phyloP scores from a whole-genome alignment of 2,329 filamentous ascomycete species.

The Exophiala oligosperma region DNA sequence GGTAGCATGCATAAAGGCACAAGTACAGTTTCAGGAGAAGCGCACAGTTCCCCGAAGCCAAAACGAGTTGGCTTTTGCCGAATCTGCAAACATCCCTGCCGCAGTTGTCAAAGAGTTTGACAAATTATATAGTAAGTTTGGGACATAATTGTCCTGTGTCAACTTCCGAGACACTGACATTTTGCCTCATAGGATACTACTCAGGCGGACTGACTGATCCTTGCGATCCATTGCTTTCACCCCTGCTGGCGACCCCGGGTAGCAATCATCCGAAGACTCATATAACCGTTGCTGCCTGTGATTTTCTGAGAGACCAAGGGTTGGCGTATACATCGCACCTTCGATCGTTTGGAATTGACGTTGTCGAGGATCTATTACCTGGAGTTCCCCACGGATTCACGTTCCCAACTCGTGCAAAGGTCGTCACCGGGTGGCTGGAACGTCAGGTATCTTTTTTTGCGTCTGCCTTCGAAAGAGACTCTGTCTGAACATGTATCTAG shows the following conservation, averaged over 20 bases:
- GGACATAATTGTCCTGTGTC: constrained; percentile 1
- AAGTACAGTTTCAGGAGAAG: too few relatives aligned
- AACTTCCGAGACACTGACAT: neutral
- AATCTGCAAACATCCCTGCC: neutral
- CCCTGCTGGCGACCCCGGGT: neutral
- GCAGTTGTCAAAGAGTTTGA: constrained; percentile 1
- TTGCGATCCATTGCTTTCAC: constrained; percentile 7
- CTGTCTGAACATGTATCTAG: too few relatives aligned
- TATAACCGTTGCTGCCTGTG: constrained; percentile 12
- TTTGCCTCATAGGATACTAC: constrained; percentile 4
- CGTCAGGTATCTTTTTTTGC: constrained; percentile 3
- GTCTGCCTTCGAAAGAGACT: neutral
- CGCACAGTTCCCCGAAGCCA: too few relatives aligned
- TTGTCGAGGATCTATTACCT: constrained; percentile 8
- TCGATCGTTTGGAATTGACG: constrained; percentile 6
- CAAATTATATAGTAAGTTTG: constrained; percentile 8
- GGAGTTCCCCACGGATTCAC: constrained; percentile 19
- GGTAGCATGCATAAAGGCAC: too few relatives aligned
- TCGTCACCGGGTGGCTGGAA: constrained; percentile 7
- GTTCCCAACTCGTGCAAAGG: constrained; percentile 3
- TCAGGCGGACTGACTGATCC: neutral
- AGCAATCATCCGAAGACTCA: constrained; percentile 4
- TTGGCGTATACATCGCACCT: constrained; percentile 10
- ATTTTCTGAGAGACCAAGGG: constrained; percentile 7
- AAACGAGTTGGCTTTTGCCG: too few relatives aligned